Evolutionary conservation across 495 filamentous ascomycete species (phyloP).

Genomic region (Opeltia flavorubescens): DNA sequence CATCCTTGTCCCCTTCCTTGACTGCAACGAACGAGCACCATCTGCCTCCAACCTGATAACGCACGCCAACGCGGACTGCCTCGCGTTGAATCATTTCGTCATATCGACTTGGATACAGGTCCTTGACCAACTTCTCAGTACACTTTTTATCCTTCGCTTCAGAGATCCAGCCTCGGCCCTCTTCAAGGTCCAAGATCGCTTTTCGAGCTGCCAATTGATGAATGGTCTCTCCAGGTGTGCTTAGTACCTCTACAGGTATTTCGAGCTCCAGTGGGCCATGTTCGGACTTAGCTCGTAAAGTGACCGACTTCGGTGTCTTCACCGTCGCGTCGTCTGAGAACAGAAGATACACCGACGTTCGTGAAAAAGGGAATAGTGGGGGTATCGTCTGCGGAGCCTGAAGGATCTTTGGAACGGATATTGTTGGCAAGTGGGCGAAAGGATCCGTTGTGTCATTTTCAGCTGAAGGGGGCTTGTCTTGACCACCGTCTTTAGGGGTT

Average conservation of each 20-base stretch:
- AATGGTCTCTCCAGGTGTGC: slow-evolving; percentile 38
- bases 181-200: slow-evolving; percentile 52
- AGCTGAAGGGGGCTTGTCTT: slow-evolving; percentile 23
- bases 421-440: slow-evolving; percentile 32
- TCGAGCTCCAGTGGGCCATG: slow-evolving; percentile 43
- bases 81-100: slow-evolving; percentile 45
- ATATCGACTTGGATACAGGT: slow-evolving; percentile 32
- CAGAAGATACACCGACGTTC: slow-evolving; percentile 49
- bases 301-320: slow-evolving; percentile 36
- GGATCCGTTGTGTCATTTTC: slow-evolving; percentile 10
- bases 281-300: slow-evolving; percentile 37
- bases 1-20: slow-evolving; percentile 23
- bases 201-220: slow-evolving; percentile 58
- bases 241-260: slow-evolving; percentile 42
- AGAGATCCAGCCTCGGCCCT: slow-evolving; percentile 50
- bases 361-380: slow-evolving; percentile 46
- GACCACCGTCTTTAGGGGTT: slow-evolving; percentile 21
- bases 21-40: slow-evolving; percentile 61
- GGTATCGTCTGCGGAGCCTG: slow-evolving; percentile 50
- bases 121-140: slow-evolving; percentile 30
- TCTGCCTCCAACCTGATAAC: slow-evolving; percentile 51
- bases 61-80: slow-evolving; percentile 45
- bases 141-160: slow-evolving; percentile 34
- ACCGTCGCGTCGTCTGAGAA: slow-evolving; percentile 34
- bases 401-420: slow-evolving; percentile 38